Base-by-base conservation (phyloP, 257 asterid species). In the Solanum chiquidenum region DNA sequence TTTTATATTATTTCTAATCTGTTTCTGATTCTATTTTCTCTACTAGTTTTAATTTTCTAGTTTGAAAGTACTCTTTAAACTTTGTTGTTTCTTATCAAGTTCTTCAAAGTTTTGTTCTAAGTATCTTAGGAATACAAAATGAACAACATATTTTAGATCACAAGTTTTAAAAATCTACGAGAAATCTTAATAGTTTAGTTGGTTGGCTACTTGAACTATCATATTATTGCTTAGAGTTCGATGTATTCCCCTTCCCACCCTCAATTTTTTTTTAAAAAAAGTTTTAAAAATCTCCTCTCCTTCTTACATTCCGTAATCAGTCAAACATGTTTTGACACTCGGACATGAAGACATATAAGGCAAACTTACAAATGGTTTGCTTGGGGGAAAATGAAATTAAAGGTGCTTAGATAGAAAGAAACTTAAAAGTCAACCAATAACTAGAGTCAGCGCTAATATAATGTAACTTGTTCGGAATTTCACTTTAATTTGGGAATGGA, bases 181-280 rank as follows among this genome's bases (percentile, higher is more conserved):
- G 2, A 52, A 55, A 55, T 2, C 11, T 6, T 55, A 55, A 0
- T 55, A 55, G 2, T 55, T 55, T 55, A 20, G 10, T 55, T 20
- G 11, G 2, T 55, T 55, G n/a, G 2, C 25, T 55, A 20, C 5
- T 55, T 55, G 25, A 55, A 55, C 2, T 55, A 18, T 55, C n/a
- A 55, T 1, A 1, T 55, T 20, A 0, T 55, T 55, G 5, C 25
- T 55, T 18, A 20, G 1, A 20, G 25, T 58, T 58, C 4, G 25
- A 58, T 7, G 66, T 58, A 20, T 58, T 58, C 25, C 66, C 66
- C n/a, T 20, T 58, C 2, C 25, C 25, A 20, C 1, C 25, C 64
- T 5, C 1, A 20, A 6, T 18, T 6, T 16, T 5, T 52, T 18
- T 55, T 55, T 2, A 0, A 6, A 0, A 0, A 16, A 52, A 13